A percentile compares a stretch with the other conserved stretches of the same genome.
Evolutionary conservation across 768 basidiomycete genomes (phyloP).

Genomic region (Antrodiella citrinella): DNA sequence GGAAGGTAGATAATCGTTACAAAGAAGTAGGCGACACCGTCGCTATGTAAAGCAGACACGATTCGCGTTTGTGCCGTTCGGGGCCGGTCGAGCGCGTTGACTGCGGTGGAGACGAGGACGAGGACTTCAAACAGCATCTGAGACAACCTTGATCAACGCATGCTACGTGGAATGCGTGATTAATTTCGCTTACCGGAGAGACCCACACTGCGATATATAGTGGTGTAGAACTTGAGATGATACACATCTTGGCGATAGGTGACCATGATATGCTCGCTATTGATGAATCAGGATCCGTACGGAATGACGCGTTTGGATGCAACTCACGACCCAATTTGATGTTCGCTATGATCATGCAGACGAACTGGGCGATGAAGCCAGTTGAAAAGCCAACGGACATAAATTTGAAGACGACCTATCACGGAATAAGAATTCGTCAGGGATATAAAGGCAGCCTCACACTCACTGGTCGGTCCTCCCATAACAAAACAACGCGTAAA

Average conservation of each 20-base stretch:
- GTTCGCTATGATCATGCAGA: slow-evolving; percentile 18
- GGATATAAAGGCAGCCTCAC: neutral
- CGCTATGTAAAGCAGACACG: slow-evolving; percentile 23
- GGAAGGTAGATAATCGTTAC: slow-evolving; percentile 15
- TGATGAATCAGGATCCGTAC: neutral
- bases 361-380: slow-evolving; percentile 18
- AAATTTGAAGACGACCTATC: too few relatives aligned
- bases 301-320: too few relatives aligned
- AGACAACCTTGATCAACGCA: too few relatives aligned
- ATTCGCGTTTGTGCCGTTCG: slow-evolving; percentile 20
- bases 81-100: slow-evolving; percentile 29
- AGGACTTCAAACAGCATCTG: slow-evolving; percentile 29
- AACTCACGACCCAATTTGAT: slow-evolving; percentile 20
- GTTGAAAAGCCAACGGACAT: slow-evolving; percentile 21
- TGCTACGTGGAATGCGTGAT: neutral
- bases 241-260: slow-evolving; percentile 19
- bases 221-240: slow-evolving; percentile 13
- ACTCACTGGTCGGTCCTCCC: slow-evolving; percentile 27
- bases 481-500: slow-evolving; percentile 26
- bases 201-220: slow-evolving; percentile 23
- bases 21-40: slow-evolving; percentile 29
- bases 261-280: slow-evolving; percentile 21
- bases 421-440: slow-evolving; percentile 14
- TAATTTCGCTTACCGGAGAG: slow-evolving; percentile 21
- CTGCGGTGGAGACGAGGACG: slow-evolving; percentile 24